Evolutionary conservation across 164 flowering plant genomes (phyloP).

Genomic region (Nymphaea thermarum): DNA sequence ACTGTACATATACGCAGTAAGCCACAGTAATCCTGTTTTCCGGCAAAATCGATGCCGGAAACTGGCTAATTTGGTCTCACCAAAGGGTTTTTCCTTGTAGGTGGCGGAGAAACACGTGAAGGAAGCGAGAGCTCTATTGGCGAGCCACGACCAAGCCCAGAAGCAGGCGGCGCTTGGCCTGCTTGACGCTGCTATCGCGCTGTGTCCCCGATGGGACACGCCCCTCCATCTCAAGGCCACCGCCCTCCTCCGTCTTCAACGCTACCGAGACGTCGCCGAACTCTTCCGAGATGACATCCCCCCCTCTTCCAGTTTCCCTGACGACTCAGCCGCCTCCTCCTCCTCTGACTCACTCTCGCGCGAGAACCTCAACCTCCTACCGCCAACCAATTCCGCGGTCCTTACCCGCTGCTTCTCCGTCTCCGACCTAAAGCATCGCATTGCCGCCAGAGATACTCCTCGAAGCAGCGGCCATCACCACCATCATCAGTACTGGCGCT

Average conservation of each 20-base stretch:
- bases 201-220: slow-evolving; percentile 62
- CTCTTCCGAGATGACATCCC: slow-evolving; percentile 96
- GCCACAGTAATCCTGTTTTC: no score
- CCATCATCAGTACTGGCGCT: slow-evolving; percentile 94
- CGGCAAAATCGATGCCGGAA: no score
- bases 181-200: slow-evolving; percentile 63
- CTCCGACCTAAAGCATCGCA: slow-evolving; percentile 62
- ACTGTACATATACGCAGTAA: no score
- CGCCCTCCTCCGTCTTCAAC: slow-evolving; percentile 57
- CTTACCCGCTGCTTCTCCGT: slow-evolving; percentile 78
- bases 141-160: slow-evolving; percentile 54
- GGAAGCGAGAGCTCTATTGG: slow-evolving; percentile 56
- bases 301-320: neutral
- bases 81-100: slow-evolving; percentile 18
- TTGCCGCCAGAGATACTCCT: slow-evolving; percentile 44
- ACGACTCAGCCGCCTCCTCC: neutral
- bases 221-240: slow-evolving; percentile 89
- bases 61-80: neutral
- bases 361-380: slow-evolving; percentile 63
- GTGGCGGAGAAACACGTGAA: slow-evolving; percentile 65
- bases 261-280: slow-evolving; percentile 86
- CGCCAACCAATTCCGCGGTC: neutral
- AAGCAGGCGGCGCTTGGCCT: slow-evolving; percentile 56
- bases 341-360: slow-evolving; percentile 21
- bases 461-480: slow-evolving; percentile 50